Evolutionary conservation across 192 early-diverging fungal species (phyloP).

Genomic region (Funneliformis mosseae): DNA sequence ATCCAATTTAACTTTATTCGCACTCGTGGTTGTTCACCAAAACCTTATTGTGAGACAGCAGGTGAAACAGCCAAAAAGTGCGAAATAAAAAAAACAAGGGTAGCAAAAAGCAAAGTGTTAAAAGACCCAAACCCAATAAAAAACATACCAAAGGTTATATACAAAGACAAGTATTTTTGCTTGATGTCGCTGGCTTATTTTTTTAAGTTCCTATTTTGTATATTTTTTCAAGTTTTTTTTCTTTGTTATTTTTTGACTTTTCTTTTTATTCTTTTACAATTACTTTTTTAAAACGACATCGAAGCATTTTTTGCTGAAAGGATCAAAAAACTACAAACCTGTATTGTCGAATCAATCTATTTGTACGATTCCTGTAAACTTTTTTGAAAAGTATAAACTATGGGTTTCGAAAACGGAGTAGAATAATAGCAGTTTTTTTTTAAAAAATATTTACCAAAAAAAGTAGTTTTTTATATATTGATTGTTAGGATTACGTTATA

Average conservation of each 20-base stretch:
- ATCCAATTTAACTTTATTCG: not conserved
- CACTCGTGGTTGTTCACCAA: not conserved
- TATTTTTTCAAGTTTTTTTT: constrained; percentile 28
- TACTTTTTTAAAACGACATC: constrained; percentile 25
- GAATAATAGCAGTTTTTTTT: too few species aligned
- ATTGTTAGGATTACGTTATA: too few species aligned
- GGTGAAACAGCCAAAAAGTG: not conserved
- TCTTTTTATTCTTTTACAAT: constrained; percentile 3
- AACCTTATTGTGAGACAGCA: not conserved
- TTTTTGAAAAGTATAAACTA: too few species aligned
- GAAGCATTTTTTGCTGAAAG: not conserved
- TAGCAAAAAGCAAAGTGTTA: constrained; percentile 27
- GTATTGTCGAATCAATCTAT: not conserved
- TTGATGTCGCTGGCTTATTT: constrained; percentile 25
- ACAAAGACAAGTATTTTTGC: constrained; percentile 15
- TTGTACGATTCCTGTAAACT: not conserved
- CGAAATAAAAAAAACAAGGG: constrained; percentile 14
- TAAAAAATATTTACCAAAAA: too few species aligned
- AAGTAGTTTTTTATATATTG: too few species aligned
- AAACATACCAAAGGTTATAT: constrained; percentile 17
- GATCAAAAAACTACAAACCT: not conserved
- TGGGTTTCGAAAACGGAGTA: too few species aligned
- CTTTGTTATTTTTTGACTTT: not conserved
- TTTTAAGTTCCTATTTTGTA: constrained; percentile 13
- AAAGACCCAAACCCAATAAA: constrained; percentile 19